Base-by-base conservation (phyloP, 345 rosid genomes). In the Acer yangbiense region DNA sequence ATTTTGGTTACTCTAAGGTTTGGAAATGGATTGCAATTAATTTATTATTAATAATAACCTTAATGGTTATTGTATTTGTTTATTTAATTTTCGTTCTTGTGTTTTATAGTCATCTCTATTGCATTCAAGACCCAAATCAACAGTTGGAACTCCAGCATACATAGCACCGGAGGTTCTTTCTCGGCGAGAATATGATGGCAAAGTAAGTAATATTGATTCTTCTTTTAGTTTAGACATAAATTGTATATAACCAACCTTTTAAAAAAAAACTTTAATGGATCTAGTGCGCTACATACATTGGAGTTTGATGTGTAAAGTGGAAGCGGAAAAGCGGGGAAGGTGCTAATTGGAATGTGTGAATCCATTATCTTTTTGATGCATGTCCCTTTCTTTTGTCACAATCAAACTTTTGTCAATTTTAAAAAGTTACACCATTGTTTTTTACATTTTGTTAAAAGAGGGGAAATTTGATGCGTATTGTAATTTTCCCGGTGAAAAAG, bases 1-100 rank as follows among this genome's bases (percentile, higher is more conserved):
- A 94, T 84, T 94, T 94, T 73, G 96, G 98, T 74, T 94, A 94
- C 87, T 94, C 98, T 35, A 94, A 94, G 98, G 98, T 92, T 64
- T 55, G 62, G 7, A 20, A 61, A 32, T 65, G 23, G 41, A 50
- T 39, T 16, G 10, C 20, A n/a, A 35, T 65, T 32, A 6, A 0
- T 29, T 60, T 35, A 2, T 64, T 21, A 32, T 58, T 3, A 39
- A 44, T 29, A 8, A 27, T 7, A 48, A 32, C 11, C 54, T 35
- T 77, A 74, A 27, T 66, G 23, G 13, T 52, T 75, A 65, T 70
- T 61, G 61, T 16, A 32, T 63, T 48, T 65, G 17, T 48, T 48
- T 14, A 11, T 77, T 54, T 54, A 7, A 80, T 57, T 55, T 50
- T 63, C 29, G 18, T 71, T 55, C 9, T 41, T 17, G 13, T 81